phyloP scores from a whole-genome alignment of 768 basidiomycete genomes.

The Amanita inopinata region DNA sequence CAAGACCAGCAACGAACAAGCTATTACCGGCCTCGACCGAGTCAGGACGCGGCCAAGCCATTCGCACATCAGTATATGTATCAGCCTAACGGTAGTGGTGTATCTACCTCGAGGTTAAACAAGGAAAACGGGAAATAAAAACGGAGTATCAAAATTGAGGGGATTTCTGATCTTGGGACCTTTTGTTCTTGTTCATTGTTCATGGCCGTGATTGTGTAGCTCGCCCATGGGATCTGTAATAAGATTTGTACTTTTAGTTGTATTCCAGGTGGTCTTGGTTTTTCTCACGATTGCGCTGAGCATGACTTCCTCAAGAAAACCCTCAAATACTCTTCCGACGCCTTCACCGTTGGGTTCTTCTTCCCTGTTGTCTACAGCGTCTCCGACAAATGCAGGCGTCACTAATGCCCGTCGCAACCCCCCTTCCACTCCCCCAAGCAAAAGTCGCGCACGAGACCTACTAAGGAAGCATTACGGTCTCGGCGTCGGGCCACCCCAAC shows the following conservation, averaged over 20 bases:
- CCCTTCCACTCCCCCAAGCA: conserved; percentile 27
- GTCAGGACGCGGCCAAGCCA: conserved; percentile 11
- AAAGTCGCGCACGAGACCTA: conserved; percentile 63
- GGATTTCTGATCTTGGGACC: conserved; percentile 7
- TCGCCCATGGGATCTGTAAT: not conserved
- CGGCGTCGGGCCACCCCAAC: conserved; percentile 61
- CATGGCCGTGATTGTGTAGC: not conserved
- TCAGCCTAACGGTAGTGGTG: conserved; percentile 29
- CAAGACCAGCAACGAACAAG: conserved; percentile 37
- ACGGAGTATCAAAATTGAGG: not conserved
- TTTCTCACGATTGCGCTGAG: not conserved
- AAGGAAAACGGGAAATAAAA: conserved; percentile 25
- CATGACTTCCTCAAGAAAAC: conserved; percentile 11
- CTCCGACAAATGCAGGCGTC: conserved; percentile 14
- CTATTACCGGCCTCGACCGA: conserved; percentile 46
- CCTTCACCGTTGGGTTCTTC: conserved; percentile 37
- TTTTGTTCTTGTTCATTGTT: not conserved
- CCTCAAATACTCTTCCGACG: conserved; percentile 22
- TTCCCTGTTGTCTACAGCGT: conserved; percentile 21
- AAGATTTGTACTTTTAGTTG: not conserved
- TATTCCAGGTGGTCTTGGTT: not conserved
- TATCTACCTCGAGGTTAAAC: conserved; percentile 15
- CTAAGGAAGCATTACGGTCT: conserved; percentile 84
- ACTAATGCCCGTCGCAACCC: conserved; percentile 16
- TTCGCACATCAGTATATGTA: conserved; percentile 36